A percentile compares a stretch with the other conserved stretches of the same genome.
phyloP scores from a whole-genome alignment of 257 asterid species.

The Nicotiana tomentosiformis region DNA sequence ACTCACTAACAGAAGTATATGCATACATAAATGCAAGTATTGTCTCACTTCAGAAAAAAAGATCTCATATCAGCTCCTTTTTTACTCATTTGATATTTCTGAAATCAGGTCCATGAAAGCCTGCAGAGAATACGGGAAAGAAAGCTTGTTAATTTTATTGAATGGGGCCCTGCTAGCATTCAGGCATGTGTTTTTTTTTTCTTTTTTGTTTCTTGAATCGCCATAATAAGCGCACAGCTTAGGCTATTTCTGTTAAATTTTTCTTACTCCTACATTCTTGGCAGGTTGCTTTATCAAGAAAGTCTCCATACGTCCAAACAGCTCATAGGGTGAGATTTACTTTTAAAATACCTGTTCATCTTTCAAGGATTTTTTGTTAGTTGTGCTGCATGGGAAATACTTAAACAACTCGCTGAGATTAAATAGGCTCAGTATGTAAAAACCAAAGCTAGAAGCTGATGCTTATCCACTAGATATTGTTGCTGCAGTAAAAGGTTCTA shows the following conservation, averaged over 20 bases:
- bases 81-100: constrained; percentile 17
- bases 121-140: constrained; percentile 98
- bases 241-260: background rate
- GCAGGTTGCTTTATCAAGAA: constrained; percentile 97
- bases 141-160: constrained; percentile 93
- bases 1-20: background rate
- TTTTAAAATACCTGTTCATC: background rate
- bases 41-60: background rate
- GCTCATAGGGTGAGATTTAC: constrained; percentile 83
- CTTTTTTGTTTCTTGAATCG: too few relatives aligned
- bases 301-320: constrained; percentile 97
- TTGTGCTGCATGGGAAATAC: background rate
- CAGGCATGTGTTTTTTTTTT: constrained; percentile 44
- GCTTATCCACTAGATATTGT: background rate
- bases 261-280: constrained; percentile 13
- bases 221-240: too few relatives aligned
- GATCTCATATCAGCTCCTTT: background rate
- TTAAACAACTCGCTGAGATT: background rate
- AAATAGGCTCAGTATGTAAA: background rate
- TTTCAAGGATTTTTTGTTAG: background rate
- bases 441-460: background rate
- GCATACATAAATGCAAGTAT: background rate
- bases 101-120: constrained; percentile 90
- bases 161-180: constrained; percentile 99
- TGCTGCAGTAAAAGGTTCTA: background rate